Conservation (phyloP, 495 filamentous ascomycete genomes). For the Sordaria brevicollis region DNA sequence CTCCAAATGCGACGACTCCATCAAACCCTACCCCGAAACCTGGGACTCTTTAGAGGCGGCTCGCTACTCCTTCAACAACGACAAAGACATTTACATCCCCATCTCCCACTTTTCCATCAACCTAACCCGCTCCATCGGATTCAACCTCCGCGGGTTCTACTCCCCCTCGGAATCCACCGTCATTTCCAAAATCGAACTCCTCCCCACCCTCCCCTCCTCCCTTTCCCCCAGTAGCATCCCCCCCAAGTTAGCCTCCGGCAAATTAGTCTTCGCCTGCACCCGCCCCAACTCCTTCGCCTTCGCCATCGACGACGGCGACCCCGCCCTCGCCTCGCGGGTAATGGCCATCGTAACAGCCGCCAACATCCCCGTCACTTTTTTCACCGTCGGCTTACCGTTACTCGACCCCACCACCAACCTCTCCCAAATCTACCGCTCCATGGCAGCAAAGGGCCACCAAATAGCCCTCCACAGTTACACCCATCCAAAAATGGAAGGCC, state of each 20-base stretch:
- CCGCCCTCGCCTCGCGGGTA: conserved; percentile 49
- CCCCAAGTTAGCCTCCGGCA: conserved; percentile 51
- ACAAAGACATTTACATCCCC: conserved; percentile 60
- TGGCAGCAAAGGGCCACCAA: conserved; percentile 58
- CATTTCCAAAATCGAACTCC: conserved; percentile 55
- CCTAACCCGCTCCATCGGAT: conserved; percentile 46
- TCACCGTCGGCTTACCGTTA: conserved; percentile 60
- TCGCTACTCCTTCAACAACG: conserved; percentile 42
- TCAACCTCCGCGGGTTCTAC: conserved; percentile 64
- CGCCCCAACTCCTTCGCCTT: conserved; percentile 69
- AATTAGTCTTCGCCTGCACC: conserved; percentile 53
- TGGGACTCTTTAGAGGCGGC: conserved; percentile 64
- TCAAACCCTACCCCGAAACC: conserved; percentile 60
- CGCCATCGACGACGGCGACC: conserved; percentile 70
- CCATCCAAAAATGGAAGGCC: conserved; percentile 63
- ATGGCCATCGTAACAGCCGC: conserved; percentile 55
- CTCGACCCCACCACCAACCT: conserved; percentile 50
- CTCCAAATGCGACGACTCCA: conserved; percentile 42
- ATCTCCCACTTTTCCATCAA: conserved; percentile 64
- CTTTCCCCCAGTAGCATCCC: conserved; percentile 45
- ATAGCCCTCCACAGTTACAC: conserved; percentile 66
- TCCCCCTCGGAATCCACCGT: conserved; percentile 34
- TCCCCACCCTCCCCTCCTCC: conserved; percentile 39
- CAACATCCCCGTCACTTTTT: conserved; percentile 62
- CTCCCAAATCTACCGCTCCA: conserved; percentile 53